Evolutionary conservation across 208 protist species (phyloP), one percentile per base, ranked within the genome.

Genomic region (Phytomonas sp.): DNA sequence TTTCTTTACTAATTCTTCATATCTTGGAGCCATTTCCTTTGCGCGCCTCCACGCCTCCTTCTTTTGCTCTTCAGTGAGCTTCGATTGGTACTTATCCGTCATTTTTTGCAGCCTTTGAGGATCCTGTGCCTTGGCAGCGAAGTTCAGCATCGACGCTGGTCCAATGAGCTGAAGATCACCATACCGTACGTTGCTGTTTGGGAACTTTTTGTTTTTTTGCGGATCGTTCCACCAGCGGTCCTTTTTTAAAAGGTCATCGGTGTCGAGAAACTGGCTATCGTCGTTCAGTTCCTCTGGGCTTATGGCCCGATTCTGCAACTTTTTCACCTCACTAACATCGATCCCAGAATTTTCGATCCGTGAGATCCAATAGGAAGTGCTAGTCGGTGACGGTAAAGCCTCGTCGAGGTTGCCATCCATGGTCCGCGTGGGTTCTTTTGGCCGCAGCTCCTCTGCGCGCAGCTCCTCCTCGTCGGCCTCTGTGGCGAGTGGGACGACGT

Each of bases 61-160:
- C 79, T 91, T 91, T 79, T 92, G 86, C 11, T 89, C 85, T 73
- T 96, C 91, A 3, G 87, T 93, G 9, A 96, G 76, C 32, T 83
- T 63, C 23, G 81, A 82, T 62, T 88, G 82, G 67, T 93, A 93
- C 80, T 93, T 94, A 60, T 92, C 79, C 60, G 81, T 82, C 85
- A 94, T 89, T 76, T 92, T 94, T 63, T 96, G 81, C 36, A 92
- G 76, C 67, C 80, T 83, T 70, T 93, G 85, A 15, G 91, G 91
- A 60, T 94, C 81, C 40, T 81, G 83, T 0, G 81, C 83, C 75
- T 94, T 96, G 78, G 90, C 80, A 26, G 88, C 91, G 43, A 92
- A 82, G 72, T 94, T 94, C 91, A 96, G 88, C 85, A 94, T 93
- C 29, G 88, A 91, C 2, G 91, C 88, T 30, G 91, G 91, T 2